Percentiles rank a stretch among this genome's conserved stretches.
phyloP scores from a whole-genome alignment of 176 grass and related monocot genomes.

The Raddia guianensis region DNA sequence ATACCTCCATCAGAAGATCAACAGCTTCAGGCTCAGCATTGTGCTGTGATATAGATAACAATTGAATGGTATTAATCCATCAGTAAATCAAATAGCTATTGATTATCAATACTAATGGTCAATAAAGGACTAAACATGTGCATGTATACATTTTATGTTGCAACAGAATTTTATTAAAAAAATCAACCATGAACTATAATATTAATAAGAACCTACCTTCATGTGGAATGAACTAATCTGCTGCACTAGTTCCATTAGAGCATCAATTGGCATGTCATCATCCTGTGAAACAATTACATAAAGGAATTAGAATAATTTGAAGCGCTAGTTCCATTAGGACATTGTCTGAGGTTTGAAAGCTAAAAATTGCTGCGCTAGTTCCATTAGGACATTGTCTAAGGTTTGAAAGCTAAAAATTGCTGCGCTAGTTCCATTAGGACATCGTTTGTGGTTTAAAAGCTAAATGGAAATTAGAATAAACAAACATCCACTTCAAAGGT shows the following conservation, averaged over 20 bases:
- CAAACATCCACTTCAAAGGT: neutral
- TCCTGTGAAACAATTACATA: constrained; percentile 54
- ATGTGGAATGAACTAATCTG: constrained; percentile 99
- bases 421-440: too few species aligned
- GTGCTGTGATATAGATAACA: constrained; percentile 58
- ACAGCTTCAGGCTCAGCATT: constrained; percentile 98
- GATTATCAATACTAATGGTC: neutral
- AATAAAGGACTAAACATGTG: neutral
- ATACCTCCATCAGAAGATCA: constrained; percentile 99
- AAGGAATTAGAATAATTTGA: constrained; percentile 63
- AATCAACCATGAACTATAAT: neutral
- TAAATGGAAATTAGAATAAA: constrained; percentile 4
- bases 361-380: constrained; percentile 77
- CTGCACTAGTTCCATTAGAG: constrained; percentile 94
- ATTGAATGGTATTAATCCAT: neutral
- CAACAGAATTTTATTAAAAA: neutral
- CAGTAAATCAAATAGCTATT: neutral
- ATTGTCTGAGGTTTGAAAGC: constrained; percentile 36
- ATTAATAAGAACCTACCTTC: constrained; percentile 64
- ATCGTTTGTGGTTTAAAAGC: too few species aligned
- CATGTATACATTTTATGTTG: neutral
- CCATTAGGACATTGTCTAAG: constrained; percentile 69
- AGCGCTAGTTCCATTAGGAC: constrained; percentile 92
- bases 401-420: too few species aligned
- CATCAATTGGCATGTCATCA: constrained; percentile 84